A percentile compares a stretch with the other conserved stretches of the same genome.
Conservation (phyloP, 1,139 yeast genomes). For the Debaryomycetaceae sp. region DNA sequence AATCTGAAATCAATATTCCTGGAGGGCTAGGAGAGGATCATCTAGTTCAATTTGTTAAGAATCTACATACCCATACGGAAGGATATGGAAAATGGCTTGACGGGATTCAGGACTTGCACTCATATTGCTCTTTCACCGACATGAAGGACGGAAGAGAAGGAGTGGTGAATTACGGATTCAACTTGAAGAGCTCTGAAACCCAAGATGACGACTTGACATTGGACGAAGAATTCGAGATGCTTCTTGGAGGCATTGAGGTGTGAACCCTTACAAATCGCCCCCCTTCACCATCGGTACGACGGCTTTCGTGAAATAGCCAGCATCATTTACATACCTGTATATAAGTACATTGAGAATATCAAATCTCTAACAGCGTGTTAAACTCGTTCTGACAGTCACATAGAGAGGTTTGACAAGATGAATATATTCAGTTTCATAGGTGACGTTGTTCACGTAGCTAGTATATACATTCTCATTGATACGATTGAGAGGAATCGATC, state of each 20-base stretch:
- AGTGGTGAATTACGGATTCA: background rate
- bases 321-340: background rate
- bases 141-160: background rate
- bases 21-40: background rate
- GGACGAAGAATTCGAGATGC: background rate
- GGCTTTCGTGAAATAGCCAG: too few relatives aligned
- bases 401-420: slow-evolving; percentile 19
- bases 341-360: background rate
- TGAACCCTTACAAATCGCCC: too few relatives aligned
- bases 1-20: background rate
- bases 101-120: background rate
- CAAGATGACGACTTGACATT: background rate
- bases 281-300: too few relatives aligned
- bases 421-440: slow-evolving; percentile 60
- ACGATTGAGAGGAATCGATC: slow-evolving; percentile 66
- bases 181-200: background rate
- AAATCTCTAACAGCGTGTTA: slow-evolving; percentile 5
- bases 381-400: slow-evolving; percentile 2
- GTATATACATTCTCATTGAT: slow-evolving; percentile 70
- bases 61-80: background rate
- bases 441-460: slow-evolving; percentile 79
- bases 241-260: background rate
- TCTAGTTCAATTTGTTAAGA: background rate
- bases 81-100: background rate
- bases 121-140: background rate